A percentile compares a stretch with the other conserved stretches of the same genome.
These are phyloP conservation scores for Backusella westeae DNA, from an alignment of 192 early-diverging fungal genomes.

Conservation along the genomic window DNA sequence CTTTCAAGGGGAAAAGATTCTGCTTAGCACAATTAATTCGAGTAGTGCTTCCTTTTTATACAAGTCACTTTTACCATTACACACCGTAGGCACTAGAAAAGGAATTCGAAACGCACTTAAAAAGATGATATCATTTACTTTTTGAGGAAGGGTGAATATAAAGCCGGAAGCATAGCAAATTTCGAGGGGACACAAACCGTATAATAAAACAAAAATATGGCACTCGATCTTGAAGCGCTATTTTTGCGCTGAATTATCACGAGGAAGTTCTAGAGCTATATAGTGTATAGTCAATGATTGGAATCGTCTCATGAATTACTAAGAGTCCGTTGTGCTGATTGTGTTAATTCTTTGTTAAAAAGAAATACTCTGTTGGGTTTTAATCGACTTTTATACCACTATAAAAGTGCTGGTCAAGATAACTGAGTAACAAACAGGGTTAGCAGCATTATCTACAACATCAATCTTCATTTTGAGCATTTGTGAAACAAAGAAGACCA, in stretches of 20 bases:
- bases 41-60: neutral
- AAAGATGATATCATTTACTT: slow-evolving; percentile 1
- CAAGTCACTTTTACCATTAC: neutral
- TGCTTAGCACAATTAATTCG: neutral
- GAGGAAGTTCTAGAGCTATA: neutral
- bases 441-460: neutral
- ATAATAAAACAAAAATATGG: neutral
- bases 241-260: neutral
- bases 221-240: neutral
- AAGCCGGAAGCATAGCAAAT: neutral
- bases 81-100: neutral
- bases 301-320: neutral
- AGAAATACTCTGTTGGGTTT: neutral
- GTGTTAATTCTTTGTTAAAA: neutral
- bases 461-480: neutral
- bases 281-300: neutral
- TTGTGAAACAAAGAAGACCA: neutral
- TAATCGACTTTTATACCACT: neutral
- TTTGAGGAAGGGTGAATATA: neutral
- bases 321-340: neutral
- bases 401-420: neutral
- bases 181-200: neutral
- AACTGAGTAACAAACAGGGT: neutral
- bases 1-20: neutral
- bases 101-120: neutral